Evolutionary conservation across 805 yeast genomes (phyloP), one percentile per base, ranked within the genome.

Genomic region (Metschnikowia arizonensis): DNA sequence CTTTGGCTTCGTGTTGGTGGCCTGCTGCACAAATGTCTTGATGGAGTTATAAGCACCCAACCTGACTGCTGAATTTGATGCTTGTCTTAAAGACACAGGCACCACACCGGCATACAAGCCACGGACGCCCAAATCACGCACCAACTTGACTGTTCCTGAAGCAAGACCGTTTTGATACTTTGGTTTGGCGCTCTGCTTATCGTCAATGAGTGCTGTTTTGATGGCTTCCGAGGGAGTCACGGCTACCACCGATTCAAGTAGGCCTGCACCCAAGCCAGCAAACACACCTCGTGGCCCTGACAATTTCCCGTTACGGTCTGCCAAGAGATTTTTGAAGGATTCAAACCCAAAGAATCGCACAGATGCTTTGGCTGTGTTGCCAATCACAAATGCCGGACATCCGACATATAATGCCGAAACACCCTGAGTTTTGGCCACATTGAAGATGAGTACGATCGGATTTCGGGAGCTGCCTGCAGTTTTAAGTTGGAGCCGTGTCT

Each of bases 191-290:
- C 84, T 59, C 65, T 85, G 95, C 54, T 83, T 88, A 63, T 91
- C 99, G 68, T 91, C 99, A 55, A 91, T 93, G 66, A 90, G 75
- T 0, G 95, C 97, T 0, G 98, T 91, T 62, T 91, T 91, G 66
- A 91, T 88, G 29, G 97, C 95, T 65, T 91, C 99, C 45, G 90
- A 89, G 2, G 99, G 99, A 0, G 99, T 91, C 39, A 93, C 96
- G 0, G 98, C 98, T 36, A 90, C 74, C 23, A 89, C 84, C 46
- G 95, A 84, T 63, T 91, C 99, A 49, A 91, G 66, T 36, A 90
- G 77, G 30, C 99, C 99, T 2, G 99, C 99, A 39, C 98, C 97
- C 35, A 93, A 72, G n/a, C 99, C 99, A 1, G 99, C 99, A 26
- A 91, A 48, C 5, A 90, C 95, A 54, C 98, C 98, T 58, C 96